Evolutionary conservation across 2,329 filamentous ascomycete genomes (phyloP).

Genomic region (Eutypella sp.): DNA sequence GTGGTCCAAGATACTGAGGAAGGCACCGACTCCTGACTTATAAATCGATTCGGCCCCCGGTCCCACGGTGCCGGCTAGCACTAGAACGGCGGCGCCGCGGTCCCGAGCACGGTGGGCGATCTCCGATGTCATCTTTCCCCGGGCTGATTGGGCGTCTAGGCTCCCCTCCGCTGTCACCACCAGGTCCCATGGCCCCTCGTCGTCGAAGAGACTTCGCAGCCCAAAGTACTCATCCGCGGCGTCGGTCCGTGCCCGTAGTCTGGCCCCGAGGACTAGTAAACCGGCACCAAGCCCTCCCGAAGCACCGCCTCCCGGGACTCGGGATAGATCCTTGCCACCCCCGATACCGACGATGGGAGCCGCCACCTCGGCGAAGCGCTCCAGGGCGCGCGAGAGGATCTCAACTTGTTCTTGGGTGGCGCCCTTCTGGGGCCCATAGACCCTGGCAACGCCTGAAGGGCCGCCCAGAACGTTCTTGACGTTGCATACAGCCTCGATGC

Average conservation of each 20-base stretch:
- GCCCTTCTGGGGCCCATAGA: constrained; percentile 49
- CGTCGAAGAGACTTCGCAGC: constrained; percentile 38
- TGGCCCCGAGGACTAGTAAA: constrained; percentile 42
- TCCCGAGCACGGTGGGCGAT: constrained; percentile 42
- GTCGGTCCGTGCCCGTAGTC: constrained; percentile 41
- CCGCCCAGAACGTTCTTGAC: constrained; percentile 48
- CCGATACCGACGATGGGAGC: constrained; percentile 28
- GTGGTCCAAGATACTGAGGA: constrained; percentile 18
- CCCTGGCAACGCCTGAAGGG: constrained; percentile 40
- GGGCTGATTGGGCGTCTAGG: constrained; percentile 45
- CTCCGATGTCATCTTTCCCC: constrained; percentile 49
- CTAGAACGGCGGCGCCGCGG: constrained; percentile 39
- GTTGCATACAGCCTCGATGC: constrained; percentile 47
- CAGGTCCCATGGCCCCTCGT: constrained; percentile 38
- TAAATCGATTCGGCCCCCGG: constrained; percentile 26
- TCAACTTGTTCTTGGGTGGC: constrained; percentile 38
- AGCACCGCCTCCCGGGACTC: constrained; percentile 41
- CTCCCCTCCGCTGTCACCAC: constrained; percentile 50
- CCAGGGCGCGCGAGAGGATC: constrained; percentile 36
- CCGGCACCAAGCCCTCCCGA: constrained; percentile 48
- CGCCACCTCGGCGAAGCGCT: constrained; percentile 34
- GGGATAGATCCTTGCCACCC: constrained; percentile 20
- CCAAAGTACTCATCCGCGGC: constrained; percentile 47
- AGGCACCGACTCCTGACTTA: constrained; percentile 29
- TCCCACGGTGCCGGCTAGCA: constrained; percentile 33